Percentiles rank a stretch among this genome's conserved stretches.
phyloP scores from a whole-genome alignment of 352 stramenopile species.

The Globisporangium cederbergense region DNA sequence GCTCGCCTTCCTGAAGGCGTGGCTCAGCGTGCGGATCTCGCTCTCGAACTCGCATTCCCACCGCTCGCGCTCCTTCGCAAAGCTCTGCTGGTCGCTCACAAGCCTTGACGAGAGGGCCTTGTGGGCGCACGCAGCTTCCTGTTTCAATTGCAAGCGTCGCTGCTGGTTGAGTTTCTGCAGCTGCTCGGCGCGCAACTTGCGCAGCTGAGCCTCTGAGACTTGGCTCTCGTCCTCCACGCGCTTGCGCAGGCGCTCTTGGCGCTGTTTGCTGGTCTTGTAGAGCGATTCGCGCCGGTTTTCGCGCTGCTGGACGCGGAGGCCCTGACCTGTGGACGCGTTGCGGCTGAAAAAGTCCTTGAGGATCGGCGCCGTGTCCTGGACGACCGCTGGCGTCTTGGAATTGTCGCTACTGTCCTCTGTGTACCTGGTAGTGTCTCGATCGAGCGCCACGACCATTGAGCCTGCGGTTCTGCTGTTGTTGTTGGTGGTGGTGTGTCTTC shows the following conservation, averaged over 20 bases:
- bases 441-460: not conserved
- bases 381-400: not conserved
- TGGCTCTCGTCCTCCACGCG: constrained; percentile 24
- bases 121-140: constrained; percentile 29
- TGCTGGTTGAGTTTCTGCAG: constrained; percentile 38
- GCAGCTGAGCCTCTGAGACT: constrained; percentile 19
- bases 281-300: constrained; percentile 34
- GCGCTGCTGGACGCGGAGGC: constrained; percentile 36
- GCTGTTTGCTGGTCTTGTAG: constrained; percentile 39
- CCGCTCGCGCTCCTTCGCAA: constrained; percentile 29
- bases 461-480: not conserved
- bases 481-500: not conserved
- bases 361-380: constrained; percentile 34
- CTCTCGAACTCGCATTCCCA: constrained; percentile 54
- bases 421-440: not conserved
- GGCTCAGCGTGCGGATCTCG: constrained; percentile 41
- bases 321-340: constrained; percentile 29
- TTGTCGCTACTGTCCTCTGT: not conserved
- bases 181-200: constrained; percentile 30
- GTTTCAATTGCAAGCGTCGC: constrained; percentile 30
- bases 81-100: constrained; percentile 23
- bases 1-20: constrained; percentile 40
- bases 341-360: constrained; percentile 66
- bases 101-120: constrained; percentile 21
- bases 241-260: constrained; percentile 43